These are phyloP conservation scores for Ceratobasidium sp. DNA, from an alignment of 1,284 basidiomycete genomes.

Conservation along the genomic window DNA sequence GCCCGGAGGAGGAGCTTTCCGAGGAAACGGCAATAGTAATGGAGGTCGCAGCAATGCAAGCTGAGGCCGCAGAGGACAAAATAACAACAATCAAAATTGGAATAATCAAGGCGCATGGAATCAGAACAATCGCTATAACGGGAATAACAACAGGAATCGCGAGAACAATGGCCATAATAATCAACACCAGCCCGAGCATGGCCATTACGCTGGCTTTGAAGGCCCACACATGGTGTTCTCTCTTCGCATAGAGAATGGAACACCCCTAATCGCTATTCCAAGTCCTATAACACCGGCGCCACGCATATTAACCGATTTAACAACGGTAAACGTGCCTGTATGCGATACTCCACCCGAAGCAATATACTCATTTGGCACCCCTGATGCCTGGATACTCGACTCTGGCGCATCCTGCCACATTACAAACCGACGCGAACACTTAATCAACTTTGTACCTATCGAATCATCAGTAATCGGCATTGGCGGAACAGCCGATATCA, in stretches of 20 bases:
- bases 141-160: neutral
- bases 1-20: neutral
- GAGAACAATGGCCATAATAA: neutral
- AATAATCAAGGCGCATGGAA: neutral
- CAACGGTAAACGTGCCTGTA: too few relatives aligned
- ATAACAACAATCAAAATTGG: slow-evolving; percentile 3
- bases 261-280: neutral
- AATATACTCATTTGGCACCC: too few relatives aligned
- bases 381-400: slow-evolving; percentile 13
- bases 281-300: neutral
- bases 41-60: neutral
- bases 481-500: neutral
- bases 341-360: too few relatives aligned
- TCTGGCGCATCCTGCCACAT: slow-evolving; percentile 1
- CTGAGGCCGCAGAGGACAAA: neutral
- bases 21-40: neutral
- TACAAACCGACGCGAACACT: neutral
- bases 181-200: too few relatives aligned
- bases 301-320: too few relatives aligned
- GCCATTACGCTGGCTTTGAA: too few relatives aligned
- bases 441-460: neutral
- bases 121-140: neutral
- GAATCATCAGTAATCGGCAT: neutral
- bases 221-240: too few relatives aligned
- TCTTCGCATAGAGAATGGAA: too few relatives aligned